phyloP scores from a whole-genome alignment of 306 rosid species.

The Abrus pulchellus region DNA sequence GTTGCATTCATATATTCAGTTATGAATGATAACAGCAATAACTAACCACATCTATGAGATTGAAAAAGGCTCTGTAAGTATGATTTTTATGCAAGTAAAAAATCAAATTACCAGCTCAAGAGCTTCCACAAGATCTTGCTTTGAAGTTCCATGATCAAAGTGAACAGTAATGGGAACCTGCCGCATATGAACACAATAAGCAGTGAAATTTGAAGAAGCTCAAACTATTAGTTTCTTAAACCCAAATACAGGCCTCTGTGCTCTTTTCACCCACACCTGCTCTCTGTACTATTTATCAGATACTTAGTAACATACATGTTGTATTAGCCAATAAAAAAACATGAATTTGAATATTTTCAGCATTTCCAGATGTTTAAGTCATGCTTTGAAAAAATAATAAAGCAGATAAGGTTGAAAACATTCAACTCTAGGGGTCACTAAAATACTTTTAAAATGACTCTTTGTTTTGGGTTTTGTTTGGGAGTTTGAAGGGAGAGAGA shows the following conservation, averaged over 20 bases:
- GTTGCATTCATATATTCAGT: conserved; percentile 43
- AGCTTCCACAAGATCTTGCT: conserved; percentile 85
- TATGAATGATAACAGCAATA: conserved; percentile 2
- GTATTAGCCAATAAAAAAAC: conserved; percentile 6
- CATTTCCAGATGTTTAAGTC: conserved; percentile 11
- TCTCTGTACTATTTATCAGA: conserved; percentile 6
- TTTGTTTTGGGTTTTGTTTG: background rate
- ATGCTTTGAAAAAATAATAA: background rate
- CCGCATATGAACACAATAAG: conserved; percentile 35
- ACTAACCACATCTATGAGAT: conserved; percentile 34
- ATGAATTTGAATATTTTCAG: background rate
- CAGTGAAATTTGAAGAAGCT: conserved; percentile 41
- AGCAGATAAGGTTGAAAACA: conserved; percentile 8
- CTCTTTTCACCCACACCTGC: conserved; percentile 13
- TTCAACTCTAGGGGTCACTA: background rate
- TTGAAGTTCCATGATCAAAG: conserved; percentile 95
- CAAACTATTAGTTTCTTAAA: conserved; percentile 18
- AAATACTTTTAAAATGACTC: background rate
- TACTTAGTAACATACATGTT: conserved; percentile 18
- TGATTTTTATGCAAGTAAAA: conserved; percentile 29
- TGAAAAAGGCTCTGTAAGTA: conserved; percentile 17
- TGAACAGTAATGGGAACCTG: conserved; percentile 95
- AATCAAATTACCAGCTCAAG: conserved; percentile 74
- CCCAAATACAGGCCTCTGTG: conserved; percentile 4
- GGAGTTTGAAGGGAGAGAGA: too few species aligned